These are phyloP conservation scores for Colletotrichum graminicola DNA, from an alignment of 2,329 filamentous ascomycete genomes.

Conservation along the genomic window DNA sequence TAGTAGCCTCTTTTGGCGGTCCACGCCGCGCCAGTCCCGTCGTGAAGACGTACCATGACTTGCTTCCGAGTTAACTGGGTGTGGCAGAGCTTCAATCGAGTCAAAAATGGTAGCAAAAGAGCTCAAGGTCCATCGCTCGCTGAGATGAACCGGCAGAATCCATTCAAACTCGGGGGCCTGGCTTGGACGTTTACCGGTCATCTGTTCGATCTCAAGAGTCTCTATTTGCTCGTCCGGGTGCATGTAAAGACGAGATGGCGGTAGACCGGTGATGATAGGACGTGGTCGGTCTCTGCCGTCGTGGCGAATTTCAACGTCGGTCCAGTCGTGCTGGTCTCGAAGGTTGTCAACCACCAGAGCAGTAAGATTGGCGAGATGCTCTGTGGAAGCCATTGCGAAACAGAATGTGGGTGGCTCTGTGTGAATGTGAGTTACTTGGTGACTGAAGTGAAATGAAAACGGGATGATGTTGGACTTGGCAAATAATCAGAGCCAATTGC, in stretches of 20 bases:
- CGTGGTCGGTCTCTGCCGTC: conserved; percentile 61
- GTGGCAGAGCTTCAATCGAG: conserved; percentile 60
- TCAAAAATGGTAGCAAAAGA: conserved; percentile 79
- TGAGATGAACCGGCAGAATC: conserved; percentile 79
- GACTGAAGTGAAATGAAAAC: not conserved
- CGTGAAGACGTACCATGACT: conserved; percentile 45
- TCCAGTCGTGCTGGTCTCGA: conserved; percentile 82
- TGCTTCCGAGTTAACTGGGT: conserved; percentile 40
- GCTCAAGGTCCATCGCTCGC: conserved; percentile 78
- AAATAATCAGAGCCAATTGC: not conserved
- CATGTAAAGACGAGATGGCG: conserved; percentile 79
- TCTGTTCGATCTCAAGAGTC: conserved; percentile 71
- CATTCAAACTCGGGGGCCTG: conserved; percentile 76
- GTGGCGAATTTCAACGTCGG: conserved; percentile 66
- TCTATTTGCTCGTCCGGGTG: conserved; percentile 87
- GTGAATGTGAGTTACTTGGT: not conserved
- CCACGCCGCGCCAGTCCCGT: conserved; percentile 58
- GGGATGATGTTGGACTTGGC: not conserved
- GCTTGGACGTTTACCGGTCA: conserved; percentile 57
- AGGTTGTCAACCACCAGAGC: conserved; percentile 76
- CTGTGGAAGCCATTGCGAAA: conserved; percentile 16
- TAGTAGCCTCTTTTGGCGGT: conserved; percentile 75
- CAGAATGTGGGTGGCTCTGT: not conserved
- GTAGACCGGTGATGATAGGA: conserved; percentile 78
- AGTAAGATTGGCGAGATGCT: conserved; percentile 45